These are phyloP conservation scores for Neurospora sublineolata DNA, from an alignment of 495 filamentous ascomycete genomes.

Conservation along the genomic window DNA sequence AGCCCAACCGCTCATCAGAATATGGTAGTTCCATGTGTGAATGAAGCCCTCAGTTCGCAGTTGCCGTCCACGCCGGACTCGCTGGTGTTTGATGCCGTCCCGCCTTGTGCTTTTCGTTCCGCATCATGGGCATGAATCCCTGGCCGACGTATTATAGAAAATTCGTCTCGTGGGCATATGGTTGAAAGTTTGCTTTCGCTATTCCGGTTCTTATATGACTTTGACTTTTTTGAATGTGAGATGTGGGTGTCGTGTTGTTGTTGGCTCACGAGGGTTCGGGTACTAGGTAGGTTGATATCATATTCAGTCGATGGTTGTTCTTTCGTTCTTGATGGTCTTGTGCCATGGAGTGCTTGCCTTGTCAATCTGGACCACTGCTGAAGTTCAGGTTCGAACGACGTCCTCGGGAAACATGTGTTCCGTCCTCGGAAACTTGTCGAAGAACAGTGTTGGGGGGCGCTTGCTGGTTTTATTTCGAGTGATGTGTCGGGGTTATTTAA, in stretches of 20 bases:
- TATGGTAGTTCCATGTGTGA: background rate
- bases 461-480: background rate
- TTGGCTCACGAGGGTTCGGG: background rate
- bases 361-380: background rate
- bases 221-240: background rate
- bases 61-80: background rate
- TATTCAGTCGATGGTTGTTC: background rate
- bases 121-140: background rate
- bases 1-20: background rate
- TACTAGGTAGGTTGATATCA: background rate
- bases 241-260: background rate
- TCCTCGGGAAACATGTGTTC: background rate
- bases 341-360: background rate
- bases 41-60: background rate
- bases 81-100: background rate
- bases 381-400: background rate
- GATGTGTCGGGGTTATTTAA: background rate
- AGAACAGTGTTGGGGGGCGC: background rate
- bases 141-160: background rate
- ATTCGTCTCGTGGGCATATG: background rate
- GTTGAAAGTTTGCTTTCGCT: background rate
- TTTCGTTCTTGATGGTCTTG: background rate
- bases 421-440: background rate
- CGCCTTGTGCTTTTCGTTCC: background rate
- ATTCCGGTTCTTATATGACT: background rate